Evolutionary conservation across 768 basidiomycete species (phyloP).

Genomic region (Dioszegia hungarica): DNA sequence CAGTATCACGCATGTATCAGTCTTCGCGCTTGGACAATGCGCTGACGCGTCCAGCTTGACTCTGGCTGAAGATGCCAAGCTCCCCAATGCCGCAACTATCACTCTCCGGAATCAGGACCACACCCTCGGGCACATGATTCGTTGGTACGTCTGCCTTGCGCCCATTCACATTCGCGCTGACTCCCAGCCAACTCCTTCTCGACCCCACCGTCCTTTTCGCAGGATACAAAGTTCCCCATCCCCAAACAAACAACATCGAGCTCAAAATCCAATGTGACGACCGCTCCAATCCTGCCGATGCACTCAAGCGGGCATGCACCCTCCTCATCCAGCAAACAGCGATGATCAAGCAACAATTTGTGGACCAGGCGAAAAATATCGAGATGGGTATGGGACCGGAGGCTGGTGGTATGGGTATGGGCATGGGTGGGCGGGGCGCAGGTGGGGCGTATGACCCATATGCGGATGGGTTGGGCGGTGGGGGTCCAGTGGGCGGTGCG

Average conservation of each 20-base stretch:
- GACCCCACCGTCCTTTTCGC: constrained; percentile 88
- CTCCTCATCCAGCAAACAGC: constrained; percentile 65
- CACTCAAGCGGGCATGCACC: constrained; percentile 76
- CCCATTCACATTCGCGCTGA: constrained; percentile 5
- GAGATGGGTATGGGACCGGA: constrained; percentile 47
- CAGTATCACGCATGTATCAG: too few species aligned
- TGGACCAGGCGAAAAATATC: constrained; percentile 47
- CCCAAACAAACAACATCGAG: constrained; percentile 86
- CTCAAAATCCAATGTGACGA: constrained; percentile 96
- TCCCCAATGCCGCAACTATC: constrained; percentile 93
- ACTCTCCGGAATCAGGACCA: constrained; percentile 96
- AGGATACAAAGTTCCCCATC: constrained; percentile 96
- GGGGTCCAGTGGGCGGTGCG: constrained; percentile 4
- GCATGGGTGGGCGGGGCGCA: not conserved
- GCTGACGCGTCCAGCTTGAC: constrained; percentile 66
- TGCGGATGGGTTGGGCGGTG: constrained; percentile 28
- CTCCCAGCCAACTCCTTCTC: constrained; percentile 73
- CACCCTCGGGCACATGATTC: constrained; percentile 92
- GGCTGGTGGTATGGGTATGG: constrained; percentile 5
- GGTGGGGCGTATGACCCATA: constrained; percentile 35
- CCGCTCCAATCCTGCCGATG: constrained; percentile 69
- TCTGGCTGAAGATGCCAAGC: constrained; percentile 90
- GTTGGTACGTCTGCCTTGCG: constrained; percentile 55
- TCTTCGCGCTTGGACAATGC: too few species aligned
- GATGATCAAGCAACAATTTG: constrained; percentile 48